phyloP scores from a whole-genome alignment of 257 asterid species.

The Solanum paucissectum region DNA sequence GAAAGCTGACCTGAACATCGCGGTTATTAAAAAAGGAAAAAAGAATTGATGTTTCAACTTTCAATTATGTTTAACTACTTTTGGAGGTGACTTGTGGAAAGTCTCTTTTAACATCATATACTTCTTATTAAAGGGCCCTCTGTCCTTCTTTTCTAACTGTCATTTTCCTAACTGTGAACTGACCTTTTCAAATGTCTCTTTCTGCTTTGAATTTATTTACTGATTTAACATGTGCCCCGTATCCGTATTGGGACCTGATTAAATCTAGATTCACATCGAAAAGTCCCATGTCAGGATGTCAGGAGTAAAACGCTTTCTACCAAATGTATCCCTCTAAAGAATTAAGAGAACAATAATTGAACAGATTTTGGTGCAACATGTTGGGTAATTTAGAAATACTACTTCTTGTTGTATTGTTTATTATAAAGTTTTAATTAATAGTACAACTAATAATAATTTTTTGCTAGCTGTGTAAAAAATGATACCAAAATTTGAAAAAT shows the following conservation, averaged over 20 bases:
- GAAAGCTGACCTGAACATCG: fast-evolving
- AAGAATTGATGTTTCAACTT: conserved; percentile 30
- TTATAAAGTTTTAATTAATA: not conserved
- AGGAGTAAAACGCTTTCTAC: not conserved
- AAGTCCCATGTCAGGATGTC: fast-evolving
- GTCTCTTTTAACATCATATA: conserved; percentile 6
- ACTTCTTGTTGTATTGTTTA: not conserved
- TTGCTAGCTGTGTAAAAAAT: not conserved
- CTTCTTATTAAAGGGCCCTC: not conserved
- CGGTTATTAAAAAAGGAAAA: not conserved
- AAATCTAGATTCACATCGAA: not conserved
- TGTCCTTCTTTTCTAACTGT: conserved; percentile 13
- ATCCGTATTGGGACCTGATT: fast-evolving
- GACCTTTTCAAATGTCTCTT: conserved; percentile 30
- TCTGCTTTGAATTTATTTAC: conserved; percentile 6
- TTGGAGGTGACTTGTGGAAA: conserved; percentile 17
- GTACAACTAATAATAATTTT: not conserved
- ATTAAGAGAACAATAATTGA: not conserved
- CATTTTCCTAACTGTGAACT: conserved; percentile 30
- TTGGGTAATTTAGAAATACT: not conserved
- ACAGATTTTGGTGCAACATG: not conserved
- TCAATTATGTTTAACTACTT: conserved; percentile 31
- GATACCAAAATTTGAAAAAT: not conserved
- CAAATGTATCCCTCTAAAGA: not conserved
- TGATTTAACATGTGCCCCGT: not conserved